Evolutionary conservation across 192 early-diverging fungal species (phyloP), one percentile per base, ranked within the genome.

Genomic region (Backusella mclennaniae): DNA sequence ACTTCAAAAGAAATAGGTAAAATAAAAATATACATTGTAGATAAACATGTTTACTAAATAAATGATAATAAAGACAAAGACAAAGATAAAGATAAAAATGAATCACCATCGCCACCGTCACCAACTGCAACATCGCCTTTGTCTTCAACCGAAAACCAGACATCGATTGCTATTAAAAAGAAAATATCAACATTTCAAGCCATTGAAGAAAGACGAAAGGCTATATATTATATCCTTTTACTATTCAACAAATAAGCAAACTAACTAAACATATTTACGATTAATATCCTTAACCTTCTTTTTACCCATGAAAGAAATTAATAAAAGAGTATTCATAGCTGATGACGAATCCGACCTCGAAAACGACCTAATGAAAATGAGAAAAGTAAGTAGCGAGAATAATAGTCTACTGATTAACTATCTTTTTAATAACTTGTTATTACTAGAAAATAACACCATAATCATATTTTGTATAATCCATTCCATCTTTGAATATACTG

Each of bases 271-370:
- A 0, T 4, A 59, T 59, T 59, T 26, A 26, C 11, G 12, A 12
- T 29, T 29, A 63, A 29, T 26, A n/a, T 26, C 56, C 56, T 63
- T 63, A 63, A 63, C 56, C 56, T 63, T 63, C 23, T 63, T 63
- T 63, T 63, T 63, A 63, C 56, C 56, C 23, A 63, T 63, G 56
- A 63, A 63, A 29, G 56, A 63, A 63, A 63, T 63, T 14, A 63
- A 63, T 29, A 63, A 63, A 26, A 63, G 29, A 29, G 56, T 4
- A 63, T 63, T 63, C 56, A 63, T 14, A 9, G n/a, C 3, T 29
- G 23, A 26, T n/a, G 56, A 63, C 23, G 56, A 63, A 29, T 2
- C 56, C 8, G 56, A 63, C 29, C 56, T 63, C 8, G 21, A 29
- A 11, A 63, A 63, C 12, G 56, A 63, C 23, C 29, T 63, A 11